These are phyloP conservation scores for Naganishia cerealis DNA, from an alignment of 1,284 basidiomycete genomes.

Conservation along the genomic window DNA sequence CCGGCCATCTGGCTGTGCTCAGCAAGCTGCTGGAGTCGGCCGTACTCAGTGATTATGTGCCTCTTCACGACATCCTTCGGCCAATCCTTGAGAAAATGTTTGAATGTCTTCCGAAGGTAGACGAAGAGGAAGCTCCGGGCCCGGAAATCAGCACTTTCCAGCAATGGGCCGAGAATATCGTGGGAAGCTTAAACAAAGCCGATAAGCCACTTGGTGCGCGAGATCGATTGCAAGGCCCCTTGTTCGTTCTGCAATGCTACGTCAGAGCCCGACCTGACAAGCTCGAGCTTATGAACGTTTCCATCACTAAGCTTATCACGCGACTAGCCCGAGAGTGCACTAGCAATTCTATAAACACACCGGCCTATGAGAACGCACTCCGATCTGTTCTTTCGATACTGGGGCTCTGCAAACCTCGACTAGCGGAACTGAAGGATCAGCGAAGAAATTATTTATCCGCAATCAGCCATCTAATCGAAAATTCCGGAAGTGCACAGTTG, in stretches of 20 bases:
- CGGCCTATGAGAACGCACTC: constrained; percentile 34
- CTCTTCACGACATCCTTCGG: constrained; percentile 74
- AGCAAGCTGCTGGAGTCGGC: constrained; percentile 86
- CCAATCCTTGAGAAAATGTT: constrained; percentile 85
- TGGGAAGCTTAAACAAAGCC: constrained; percentile 72
- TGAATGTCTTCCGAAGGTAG: constrained; percentile 75
- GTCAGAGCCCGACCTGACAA: constrained; percentile 80
- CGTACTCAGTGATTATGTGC: constrained; percentile 72
- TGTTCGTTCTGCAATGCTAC: constrained; percentile 85
- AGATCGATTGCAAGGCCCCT: constrained; percentile 65
- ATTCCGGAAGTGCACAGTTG: constrained; percentile 78
- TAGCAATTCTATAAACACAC: constrained; percentile 54
- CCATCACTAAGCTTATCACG: constrained; percentile 79
- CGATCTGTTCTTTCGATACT: constrained; percentile 58
- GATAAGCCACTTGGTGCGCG: constrained; percentile 53
- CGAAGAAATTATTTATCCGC: constrained; percentile 68
- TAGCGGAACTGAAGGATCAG: constrained; percentile 60
- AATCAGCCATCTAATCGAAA: constrained; percentile 81
- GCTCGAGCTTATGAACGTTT: constrained; percentile 74
- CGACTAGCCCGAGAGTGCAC: constrained; percentile 89
- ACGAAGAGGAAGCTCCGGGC: constrained; percentile 67
- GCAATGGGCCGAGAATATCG: constrained; percentile 73
- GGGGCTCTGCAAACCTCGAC: constrained; percentile 58
- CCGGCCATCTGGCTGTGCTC: constrained; percentile 72
- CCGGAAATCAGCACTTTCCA: constrained; percentile 71